These are phyloP conservation scores for Achaetomium macrosporum DNA, from an alignment of 2,329 filamentous ascomycete species.

Conservation along the genomic window DNA sequence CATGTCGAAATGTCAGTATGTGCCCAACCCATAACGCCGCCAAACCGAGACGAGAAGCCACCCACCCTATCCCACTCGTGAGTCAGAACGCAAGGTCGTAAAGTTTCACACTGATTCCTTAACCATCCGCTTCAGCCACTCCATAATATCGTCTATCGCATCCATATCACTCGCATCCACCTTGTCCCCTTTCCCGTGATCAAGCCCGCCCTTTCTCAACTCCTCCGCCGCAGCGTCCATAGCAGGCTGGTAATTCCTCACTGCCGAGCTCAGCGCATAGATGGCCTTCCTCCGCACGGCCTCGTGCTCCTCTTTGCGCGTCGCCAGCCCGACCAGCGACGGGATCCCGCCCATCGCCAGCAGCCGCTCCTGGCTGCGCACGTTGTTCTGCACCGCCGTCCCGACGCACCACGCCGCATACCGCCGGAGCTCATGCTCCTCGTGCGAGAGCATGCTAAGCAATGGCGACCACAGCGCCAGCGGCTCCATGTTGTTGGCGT, in stretches of 20 bases:
- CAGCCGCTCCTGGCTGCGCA: slow-evolving; percentile 70
- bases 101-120: slow-evolving; percentile 22
- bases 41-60: slow-evolving; percentile 25
- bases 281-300: slow-evolving; percentile 79
- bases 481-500: slow-evolving; percentile 85
- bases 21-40: slow-evolving; percentile 32
- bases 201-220: slow-evolving; percentile 46
- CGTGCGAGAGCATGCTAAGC: slow-evolving; percentile 60
- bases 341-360: slow-evolving; percentile 61
- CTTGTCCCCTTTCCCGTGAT: slow-evolving; percentile 41
- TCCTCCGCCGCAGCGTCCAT: slow-evolving; percentile 63
- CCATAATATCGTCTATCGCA: slow-evolving; percentile 69
- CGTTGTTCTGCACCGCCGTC: slow-evolving; percentile 95
- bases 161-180: slow-evolving; percentile 88
- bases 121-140: slow-evolving; percentile 54
- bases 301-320: slow-evolving; percentile 52
- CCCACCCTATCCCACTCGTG: background rate
- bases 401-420: slow-evolving; percentile 94
- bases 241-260: slow-evolving; percentile 84
- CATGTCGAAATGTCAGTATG: slow-evolving; percentile 14
- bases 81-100: background rate
- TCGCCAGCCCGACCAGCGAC: slow-evolving; percentile 59
- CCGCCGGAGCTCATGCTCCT: slow-evolving; percentile 65
- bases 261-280: slow-evolving; percentile 78
- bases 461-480: slow-evolving; percentile 79